These are phyloP conservation scores for Zymoseptoria tritici DNA, from an alignment of 2,329 filamentous ascomycete species.

Conservation along the genomic window DNA sequence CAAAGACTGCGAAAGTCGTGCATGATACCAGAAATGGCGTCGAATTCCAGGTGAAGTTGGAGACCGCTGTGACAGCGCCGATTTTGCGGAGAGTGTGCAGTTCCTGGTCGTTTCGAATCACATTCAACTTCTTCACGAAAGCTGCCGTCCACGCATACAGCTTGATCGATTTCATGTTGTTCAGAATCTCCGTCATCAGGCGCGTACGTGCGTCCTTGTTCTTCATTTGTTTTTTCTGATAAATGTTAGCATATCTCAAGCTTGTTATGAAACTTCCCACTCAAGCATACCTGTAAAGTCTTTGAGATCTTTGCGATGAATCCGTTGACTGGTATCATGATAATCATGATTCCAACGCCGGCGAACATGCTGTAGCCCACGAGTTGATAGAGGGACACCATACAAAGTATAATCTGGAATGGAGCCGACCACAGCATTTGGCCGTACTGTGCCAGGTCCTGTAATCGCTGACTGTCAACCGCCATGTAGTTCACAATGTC, in stretches of 20 bases:
- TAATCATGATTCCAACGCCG: slow-evolving; percentile 86
- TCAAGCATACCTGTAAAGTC: slow-evolving; percentile 44
- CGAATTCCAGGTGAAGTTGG: slow-evolving; percentile 97
- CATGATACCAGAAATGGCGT: slow-evolving; percentile 97
- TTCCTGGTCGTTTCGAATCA: slow-evolving; percentile 91
- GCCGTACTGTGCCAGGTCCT: slow-evolving; percentile 90
- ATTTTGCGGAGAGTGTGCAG: slow-evolving; percentile 94
- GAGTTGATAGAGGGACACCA: slow-evolving; percentile 92
- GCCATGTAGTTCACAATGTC: slow-evolving; percentile 99
- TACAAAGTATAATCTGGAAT: slow-evolving; percentile 92
- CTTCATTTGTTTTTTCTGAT: slow-evolving; percentile 93
- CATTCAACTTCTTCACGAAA: slow-evolving; percentile 96
- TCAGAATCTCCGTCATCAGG: slow-evolving; percentile 93
- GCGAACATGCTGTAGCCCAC: slow-evolving; percentile 93
- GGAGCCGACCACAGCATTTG: slow-evolving; percentile 95
- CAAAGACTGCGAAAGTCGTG: slow-evolving; percentile 90
- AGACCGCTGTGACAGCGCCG: slow-evolving; percentile 83
- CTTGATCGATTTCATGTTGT: slow-evolving; percentile 99
- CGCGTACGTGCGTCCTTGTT: slow-evolving; percentile 93
- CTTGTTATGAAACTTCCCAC: background rate
- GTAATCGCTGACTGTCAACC: slow-evolving; percentile 88
- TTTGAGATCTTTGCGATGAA: slow-evolving; percentile 91
- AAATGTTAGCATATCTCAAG: background rate
- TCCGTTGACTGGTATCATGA: slow-evolving; percentile 96
- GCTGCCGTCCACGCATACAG: slow-evolving; percentile 95